Evolutionary conservation across 768 basidiomycete species (phyloP).

Genomic region (Leccinum olivaceopallidum): DNA sequence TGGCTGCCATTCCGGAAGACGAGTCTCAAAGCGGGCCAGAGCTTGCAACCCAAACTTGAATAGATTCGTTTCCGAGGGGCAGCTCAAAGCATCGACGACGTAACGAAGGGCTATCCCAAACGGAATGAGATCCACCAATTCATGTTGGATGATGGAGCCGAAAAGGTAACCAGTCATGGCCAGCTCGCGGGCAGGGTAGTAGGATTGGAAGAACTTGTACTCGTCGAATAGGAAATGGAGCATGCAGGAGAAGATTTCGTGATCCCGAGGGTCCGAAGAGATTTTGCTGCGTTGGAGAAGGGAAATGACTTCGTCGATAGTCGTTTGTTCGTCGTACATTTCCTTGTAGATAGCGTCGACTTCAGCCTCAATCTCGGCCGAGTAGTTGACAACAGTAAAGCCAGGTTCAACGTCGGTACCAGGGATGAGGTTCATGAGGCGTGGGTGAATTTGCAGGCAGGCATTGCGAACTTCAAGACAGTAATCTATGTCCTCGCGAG

Average conservation of each 20-base stretch:
- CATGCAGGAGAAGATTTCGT: slow-evolving; percentile 99
- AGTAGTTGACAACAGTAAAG: slow-evolving; percentile 84
- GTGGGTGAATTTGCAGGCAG: slow-evolving; percentile 93
- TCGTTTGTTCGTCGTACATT: slow-evolving; percentile 95
- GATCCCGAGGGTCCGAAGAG: slow-evolving; percentile 80
- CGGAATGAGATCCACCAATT: slow-evolving; percentile 91
- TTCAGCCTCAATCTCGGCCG: slow-evolving; percentile 86
- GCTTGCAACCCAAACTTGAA: slow-evolving; percentile 97
- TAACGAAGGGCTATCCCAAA: slow-evolving; percentile 97
- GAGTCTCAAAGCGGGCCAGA: slow-evolving; percentile 80
- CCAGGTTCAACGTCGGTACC: slow-evolving; percentile 88
- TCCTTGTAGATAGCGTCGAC: slow-evolving; percentile 96
- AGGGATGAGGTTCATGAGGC: slow-evolving; percentile 91
- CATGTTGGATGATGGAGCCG: slow-evolving; percentile 92
- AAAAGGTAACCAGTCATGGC: slow-evolving; percentile 96
- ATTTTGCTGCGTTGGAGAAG: slow-evolving; percentile 85
- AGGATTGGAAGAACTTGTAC: slow-evolving; percentile 98
- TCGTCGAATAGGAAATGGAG: slow-evolving; percentile 99
- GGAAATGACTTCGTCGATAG: slow-evolving; percentile 91
- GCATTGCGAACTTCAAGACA: slow-evolving; percentile 91
- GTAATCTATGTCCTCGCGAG: slow-evolving; percentile 76
- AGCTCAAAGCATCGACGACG: slow-evolving; percentile 90
- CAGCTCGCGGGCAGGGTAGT: slow-evolving; percentile 90
- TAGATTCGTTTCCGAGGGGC: slow-evolving; percentile 86
- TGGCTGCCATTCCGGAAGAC: slow-evolving; percentile 90